Evolutionary conservation across 345 rosid genomes (phyloP).

Genomic region (Camelina hispida): DNA sequence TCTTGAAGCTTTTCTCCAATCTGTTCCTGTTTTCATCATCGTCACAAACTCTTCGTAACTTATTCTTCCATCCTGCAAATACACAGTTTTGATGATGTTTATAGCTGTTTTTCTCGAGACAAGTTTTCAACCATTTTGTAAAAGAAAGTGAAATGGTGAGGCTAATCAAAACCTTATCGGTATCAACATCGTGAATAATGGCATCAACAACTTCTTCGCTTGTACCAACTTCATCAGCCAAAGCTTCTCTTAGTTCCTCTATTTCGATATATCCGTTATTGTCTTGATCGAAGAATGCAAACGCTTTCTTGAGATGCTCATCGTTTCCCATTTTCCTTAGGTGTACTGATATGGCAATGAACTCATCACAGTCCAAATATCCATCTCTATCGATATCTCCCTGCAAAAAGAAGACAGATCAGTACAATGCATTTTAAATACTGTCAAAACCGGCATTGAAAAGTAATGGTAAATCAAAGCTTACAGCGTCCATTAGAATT

Average conservation of each 20-base stretch:
- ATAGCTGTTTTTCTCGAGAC: background rate
- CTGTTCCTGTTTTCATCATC: conserved; percentile 98
- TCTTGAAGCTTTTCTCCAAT: conserved; percentile 97
- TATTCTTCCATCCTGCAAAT: conserved; percentile 83
- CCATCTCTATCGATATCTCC: conserved; percentile 93
- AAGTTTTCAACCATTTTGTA: background rate
- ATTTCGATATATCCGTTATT: conserved; percentile 82
- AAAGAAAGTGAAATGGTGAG: background rate
- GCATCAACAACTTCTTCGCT: conserved; percentile 80
- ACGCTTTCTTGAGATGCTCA: conserved; percentile 88
- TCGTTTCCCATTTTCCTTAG: conserved; percentile 91
- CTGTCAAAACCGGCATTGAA: background rate
- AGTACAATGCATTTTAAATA: conserved; percentile 13
- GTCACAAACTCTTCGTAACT: conserved; percentile 84
- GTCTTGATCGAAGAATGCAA: conserved; percentile 76
- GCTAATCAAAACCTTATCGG: conserved; percentile 69
- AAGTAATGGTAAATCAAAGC: conserved; percentile 35
- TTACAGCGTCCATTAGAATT: conserved; percentile 95
- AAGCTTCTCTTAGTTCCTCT: conserved; percentile 78
- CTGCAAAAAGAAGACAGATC: conserved; percentile 47
- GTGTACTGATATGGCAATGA: conserved; percentile 91
- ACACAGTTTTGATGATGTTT: background rate
- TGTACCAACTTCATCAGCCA: conserved; percentile 73
- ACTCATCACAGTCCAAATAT: conserved; percentile 75
- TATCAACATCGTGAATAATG: conserved; percentile 93